Conservation (phyloP, 2,329 filamentous ascomycete species). For the Calonectria henricotiae region DNA sequence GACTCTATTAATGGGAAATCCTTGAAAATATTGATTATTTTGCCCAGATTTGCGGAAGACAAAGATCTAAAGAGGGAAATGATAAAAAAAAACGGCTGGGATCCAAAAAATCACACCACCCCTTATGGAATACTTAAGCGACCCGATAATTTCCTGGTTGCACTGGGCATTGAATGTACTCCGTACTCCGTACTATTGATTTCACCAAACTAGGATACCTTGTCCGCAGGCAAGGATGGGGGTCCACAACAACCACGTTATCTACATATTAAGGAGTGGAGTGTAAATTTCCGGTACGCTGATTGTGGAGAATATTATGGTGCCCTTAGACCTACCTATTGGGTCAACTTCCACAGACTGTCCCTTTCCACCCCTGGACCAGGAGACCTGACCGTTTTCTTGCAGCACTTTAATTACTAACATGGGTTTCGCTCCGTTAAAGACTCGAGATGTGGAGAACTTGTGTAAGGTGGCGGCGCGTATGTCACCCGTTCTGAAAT, state of each 20-base stretch:
- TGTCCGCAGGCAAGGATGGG: background rate
- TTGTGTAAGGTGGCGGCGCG: background rate
- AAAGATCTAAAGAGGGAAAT: background rate
- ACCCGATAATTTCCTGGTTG: background rate
- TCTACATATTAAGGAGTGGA: no score
- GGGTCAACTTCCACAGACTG: background rate
- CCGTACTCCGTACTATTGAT: background rate
- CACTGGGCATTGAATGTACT: background rate
- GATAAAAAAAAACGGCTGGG: background rate
- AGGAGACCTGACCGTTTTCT: no score
- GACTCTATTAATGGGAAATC: no score
- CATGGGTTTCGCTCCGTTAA: background rate
- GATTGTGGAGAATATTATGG: background rate
- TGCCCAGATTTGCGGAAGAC: no score
- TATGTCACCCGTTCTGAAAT: background rate
- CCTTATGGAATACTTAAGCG: background rate
- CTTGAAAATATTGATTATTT: no score
- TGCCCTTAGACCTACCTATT: background rate
- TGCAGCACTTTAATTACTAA: constrained; percentile 3
- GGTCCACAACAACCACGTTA: background rate
- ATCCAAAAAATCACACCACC: background rate
- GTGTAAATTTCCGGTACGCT: background rate
- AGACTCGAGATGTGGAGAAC: constrained; percentile 1
- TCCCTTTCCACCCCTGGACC: background rate
- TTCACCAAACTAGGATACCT: background rate